Conservation (phyloP, 192 early-diverging fungal genomes). For the Backusella tarrabulga region DNA sequence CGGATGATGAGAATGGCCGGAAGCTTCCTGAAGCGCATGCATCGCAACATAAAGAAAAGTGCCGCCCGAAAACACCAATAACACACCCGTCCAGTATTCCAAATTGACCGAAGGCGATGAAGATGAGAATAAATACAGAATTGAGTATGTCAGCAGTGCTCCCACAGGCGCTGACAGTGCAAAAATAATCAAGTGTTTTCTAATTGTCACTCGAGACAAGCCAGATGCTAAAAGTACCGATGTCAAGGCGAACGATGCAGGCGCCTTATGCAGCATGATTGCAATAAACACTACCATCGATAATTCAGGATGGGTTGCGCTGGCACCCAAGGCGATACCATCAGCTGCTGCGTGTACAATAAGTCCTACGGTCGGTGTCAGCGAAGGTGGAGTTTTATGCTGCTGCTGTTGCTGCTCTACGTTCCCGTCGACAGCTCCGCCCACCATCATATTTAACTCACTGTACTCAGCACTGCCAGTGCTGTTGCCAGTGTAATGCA, state of each 20-base stretch:
- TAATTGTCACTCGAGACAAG: constrained; percentile 58
- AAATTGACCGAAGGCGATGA: constrained; percentile 39
- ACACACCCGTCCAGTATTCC: constrained; percentile 77
- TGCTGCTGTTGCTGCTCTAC: constrained; percentile 6
- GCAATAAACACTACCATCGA: constrained; percentile 88
- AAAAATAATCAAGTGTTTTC: constrained; percentile 77
- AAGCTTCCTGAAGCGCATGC: constrained; percentile 56
- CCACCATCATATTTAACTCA: not conserved
- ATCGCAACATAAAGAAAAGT: constrained; percentile 93
- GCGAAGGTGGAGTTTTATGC: constrained; percentile 15
- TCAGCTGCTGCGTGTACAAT: constrained; percentile 96
- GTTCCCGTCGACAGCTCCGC: not conserved
- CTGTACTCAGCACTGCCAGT: not conserved
- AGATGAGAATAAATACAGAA: constrained; percentile 39
- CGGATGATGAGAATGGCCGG: constrained; percentile 6
- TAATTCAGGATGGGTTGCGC: constrained; percentile 60
- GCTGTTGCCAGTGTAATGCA: constrained; percentile 8
- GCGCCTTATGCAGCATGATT: constrained; percentile 96
- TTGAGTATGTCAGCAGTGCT: constrained; percentile 58
- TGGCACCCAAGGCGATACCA: constrained; percentile 92
- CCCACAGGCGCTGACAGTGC: constrained; percentile 82
- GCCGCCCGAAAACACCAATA: constrained; percentile 87
- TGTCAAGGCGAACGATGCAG: constrained; percentile 87
- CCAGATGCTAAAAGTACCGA: constrained; percentile 85
- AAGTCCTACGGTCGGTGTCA: constrained; percentile 79